These are phyloP conservation scores for Globisporangium nunn DNA, from an alignment of 352 stramenopile species.

Conservation along the genomic window DNA sequence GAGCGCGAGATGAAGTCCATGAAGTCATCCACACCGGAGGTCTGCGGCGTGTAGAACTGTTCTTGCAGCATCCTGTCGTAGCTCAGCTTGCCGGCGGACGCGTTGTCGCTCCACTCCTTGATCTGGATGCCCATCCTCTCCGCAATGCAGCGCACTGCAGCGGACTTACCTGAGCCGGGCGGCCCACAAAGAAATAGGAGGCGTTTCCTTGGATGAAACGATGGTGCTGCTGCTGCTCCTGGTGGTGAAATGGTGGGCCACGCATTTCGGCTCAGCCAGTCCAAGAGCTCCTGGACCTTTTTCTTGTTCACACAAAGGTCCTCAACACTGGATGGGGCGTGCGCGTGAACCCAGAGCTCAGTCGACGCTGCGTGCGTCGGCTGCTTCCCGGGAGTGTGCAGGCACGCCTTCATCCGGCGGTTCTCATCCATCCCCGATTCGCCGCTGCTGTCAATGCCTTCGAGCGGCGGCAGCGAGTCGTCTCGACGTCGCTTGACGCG, in stretches of 20 bases:
- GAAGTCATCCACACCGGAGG: slow-evolving; percentile 64
- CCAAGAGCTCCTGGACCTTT: slow-evolving; percentile 64
- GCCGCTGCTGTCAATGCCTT: slow-evolving; percentile 33
- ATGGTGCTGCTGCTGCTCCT: neutral
- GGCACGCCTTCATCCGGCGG: slow-evolving; percentile 5
- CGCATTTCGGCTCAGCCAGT: slow-evolving; percentile 44
- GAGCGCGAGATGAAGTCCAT: slow-evolving; percentile 71
- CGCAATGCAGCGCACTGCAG: slow-evolving; percentile 56
- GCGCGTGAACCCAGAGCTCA: slow-evolving; percentile 45
- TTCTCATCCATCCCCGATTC: slow-evolving; percentile 15
- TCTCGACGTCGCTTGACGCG: neutral
- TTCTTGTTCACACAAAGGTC: slow-evolving; percentile 81
- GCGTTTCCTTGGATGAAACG: slow-evolving; percentile 27
- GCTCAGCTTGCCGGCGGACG: slow-evolving; percentile 34
- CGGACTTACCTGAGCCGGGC: slow-evolving; percentile 78
- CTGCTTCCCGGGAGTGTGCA: too few relatives aligned
- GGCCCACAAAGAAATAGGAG: slow-evolving; percentile 78
- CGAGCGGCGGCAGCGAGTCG: slow-evolving; percentile 5
- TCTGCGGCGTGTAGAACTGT: slow-evolving; percentile 40
- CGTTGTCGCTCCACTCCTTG: slow-evolving; percentile 74
- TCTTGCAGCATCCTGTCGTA: slow-evolving; percentile 48
- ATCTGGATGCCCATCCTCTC: slow-evolving; percentile 33
- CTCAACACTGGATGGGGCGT: slow-evolving; percentile 34
- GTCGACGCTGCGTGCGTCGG: neutral
- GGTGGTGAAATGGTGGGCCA: slow-evolving; percentile 1